Conservation (phyloP, 805 yeast species). For the Candida broadrunensis region DNA sequence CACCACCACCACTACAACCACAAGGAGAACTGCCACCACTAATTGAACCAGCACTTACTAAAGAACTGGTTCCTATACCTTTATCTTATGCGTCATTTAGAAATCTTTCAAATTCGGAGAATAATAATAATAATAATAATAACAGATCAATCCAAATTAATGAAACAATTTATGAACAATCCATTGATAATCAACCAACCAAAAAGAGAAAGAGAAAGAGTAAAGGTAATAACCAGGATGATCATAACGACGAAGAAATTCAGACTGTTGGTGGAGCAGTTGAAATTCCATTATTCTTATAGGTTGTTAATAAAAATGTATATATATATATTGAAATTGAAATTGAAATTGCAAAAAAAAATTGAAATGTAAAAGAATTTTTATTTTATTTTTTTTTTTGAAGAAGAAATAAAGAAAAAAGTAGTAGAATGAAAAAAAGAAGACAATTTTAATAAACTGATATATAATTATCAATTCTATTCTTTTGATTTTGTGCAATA, state of each 20-base stretch:
- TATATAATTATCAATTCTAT: constrained; percentile 86
- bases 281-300: constrained; percentile 44
- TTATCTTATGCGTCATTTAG: constrained; percentile 6
- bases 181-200: background rate
- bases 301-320: too few species aligned
- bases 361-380: too few species aligned
- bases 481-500: constrained; percentile 97
- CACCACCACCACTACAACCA: background rate
- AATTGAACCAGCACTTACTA: too few species aligned
- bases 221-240: background rate
- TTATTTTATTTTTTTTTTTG: background rate
- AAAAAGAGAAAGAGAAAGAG: background rate
- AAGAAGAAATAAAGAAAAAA: background rate
- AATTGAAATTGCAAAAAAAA: background rate
- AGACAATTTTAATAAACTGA: constrained; percentile 58
- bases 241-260: constrained; percentile 6
- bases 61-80: too few species aligned
- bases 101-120: background rate
- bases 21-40: background rate
- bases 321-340: too few species aligned
- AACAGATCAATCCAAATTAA: background rate
- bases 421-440: too few species aligned
- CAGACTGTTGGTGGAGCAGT: constrained; percentile 41
- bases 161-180: constrained; percentile 2
- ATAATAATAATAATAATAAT: background rate